These are phyloP conservation scores for Penicillium thymicola DNA, from an alignment of 2,329 filamentous ascomycete genomes.

Conservation along the genomic window DNA sequence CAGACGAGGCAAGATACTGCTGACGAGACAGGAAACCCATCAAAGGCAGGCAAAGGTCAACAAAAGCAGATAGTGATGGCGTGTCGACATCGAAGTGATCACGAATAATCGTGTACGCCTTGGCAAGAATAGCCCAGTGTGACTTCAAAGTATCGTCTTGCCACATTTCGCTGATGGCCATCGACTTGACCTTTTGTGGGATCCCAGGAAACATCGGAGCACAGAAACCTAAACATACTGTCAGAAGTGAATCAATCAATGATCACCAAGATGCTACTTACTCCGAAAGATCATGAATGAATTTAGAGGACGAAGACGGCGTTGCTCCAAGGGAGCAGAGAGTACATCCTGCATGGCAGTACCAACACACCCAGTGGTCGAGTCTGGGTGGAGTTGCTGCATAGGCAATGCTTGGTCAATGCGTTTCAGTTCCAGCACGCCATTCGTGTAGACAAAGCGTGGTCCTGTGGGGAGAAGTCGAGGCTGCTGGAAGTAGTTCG, in stretches of 20 bases:
- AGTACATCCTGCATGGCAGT: background rate
- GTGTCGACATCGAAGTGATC: constrained; percentile 38
- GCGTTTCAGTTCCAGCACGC: background rate
- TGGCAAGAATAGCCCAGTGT: constrained; percentile 54
- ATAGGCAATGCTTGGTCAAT: background rate
- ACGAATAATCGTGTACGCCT: constrained; percentile 55
- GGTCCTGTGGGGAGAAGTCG: background rate
- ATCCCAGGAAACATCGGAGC: constrained; percentile 45
- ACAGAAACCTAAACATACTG: constrained; percentile 44
- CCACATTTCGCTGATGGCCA: constrained; percentile 51
- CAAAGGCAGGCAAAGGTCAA: background rate
- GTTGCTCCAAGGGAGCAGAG: background rate
- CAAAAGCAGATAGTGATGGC: background rate
- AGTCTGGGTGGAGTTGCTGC: background rate
- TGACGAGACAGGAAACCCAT: background rate
- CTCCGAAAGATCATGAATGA: constrained; percentile 40
- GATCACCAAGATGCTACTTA: constrained; percentile 21
- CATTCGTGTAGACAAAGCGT: background rate
- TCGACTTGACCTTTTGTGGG: constrained; percentile 54
- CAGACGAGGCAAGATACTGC: background rate
- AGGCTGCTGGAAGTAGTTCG: background rate
- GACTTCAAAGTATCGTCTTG: constrained; percentile 49
- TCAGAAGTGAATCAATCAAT: background rate
- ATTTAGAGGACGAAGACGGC: constrained; percentile 27
- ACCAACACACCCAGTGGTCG: background rate